These are phyloP conservation scores for Priceomyces medius DNA, from an alignment of 805 yeast genomes.

Conservation along the genomic window DNA sequence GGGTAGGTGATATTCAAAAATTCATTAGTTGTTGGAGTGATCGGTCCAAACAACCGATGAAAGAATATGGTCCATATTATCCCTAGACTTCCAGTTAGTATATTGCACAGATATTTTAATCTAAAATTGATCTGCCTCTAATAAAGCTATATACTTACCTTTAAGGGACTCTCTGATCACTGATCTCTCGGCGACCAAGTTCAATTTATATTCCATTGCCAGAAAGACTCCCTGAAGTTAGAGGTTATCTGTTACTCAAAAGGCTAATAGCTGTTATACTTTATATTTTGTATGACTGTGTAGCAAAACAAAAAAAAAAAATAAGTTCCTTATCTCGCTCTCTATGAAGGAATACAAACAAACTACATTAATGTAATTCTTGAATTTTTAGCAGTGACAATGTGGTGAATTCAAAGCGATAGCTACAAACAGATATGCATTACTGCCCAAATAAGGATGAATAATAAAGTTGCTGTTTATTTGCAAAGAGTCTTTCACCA, in stretches of 20 bases:
- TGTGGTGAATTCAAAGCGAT: no score
- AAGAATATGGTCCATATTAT: constrained; percentile 67
- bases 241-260: background rate
- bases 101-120: background rate
- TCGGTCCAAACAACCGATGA: constrained; percentile 64
- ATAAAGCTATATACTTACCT: constrained; percentile 35
- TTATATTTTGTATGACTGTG: background rate
- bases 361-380: background rate
- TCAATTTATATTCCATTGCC: constrained; percentile 45
- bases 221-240: background rate
- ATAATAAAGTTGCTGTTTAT: no score
- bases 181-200: constrained; percentile 50
- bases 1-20: constrained; percentile 62
- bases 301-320: constrained; percentile 4
- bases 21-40: constrained; percentile 55
- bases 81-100: constrained; percentile 31
- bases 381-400: background rate
- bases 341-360: background rate
- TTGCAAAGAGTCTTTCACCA: no score
- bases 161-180: constrained; percentile 54
- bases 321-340: constrained; percentile 9
- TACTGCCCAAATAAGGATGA: no score
- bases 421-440: no score
- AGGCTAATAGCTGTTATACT: background rate
- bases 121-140: background rate